Conservation (phyloP, 2,329 filamentous ascomycete genomes). For the Cadophora luteo-olivacea region DNA sequence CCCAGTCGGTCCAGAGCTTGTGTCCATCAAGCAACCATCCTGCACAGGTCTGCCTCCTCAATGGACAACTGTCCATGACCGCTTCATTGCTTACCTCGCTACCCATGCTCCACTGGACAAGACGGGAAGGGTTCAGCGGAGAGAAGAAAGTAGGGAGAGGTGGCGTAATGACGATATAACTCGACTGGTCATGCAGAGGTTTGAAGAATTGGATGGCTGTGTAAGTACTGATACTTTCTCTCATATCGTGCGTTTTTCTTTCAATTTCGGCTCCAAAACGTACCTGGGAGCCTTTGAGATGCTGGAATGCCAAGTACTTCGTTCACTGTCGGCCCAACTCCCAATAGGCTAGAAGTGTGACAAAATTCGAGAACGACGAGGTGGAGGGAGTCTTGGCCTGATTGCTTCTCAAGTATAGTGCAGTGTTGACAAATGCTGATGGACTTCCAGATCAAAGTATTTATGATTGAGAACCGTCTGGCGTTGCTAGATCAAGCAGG, state of each 20-base stretch:
- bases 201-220: conserved; percentile 29
- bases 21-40: conserved; percentile 30
- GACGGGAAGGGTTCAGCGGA: conserved; percentile 29
- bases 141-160: conserved; percentile 35
- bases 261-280: too few relatives aligned
- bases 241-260: too few relatives aligned
- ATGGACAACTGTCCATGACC: conserved; percentile 38
- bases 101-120: conserved; percentile 39
- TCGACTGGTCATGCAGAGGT: conserved; percentile 31
- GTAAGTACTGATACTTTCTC: conserved; percentile 28
- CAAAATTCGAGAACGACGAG: too few relatives aligned
- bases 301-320: too few relatives aligned
- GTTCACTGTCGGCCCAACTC: too few relatives aligned
- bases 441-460: conserved; percentile 26
- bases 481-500: conserved; percentile 34
- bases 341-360: too few relatives aligned
- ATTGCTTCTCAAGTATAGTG: too few relatives aligned
- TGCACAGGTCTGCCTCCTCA: conserved; percentile 33
- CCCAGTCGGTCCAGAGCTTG: conserved; percentile 29
- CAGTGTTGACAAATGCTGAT: not conserved
- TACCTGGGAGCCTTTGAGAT: too few relatives aligned
- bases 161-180: conserved; percentile 37
- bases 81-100: conserved; percentile 40
- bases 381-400: too few relatives aligned
- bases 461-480: conserved; percentile 37